Percentiles rank a stretch among this genome's conserved stretches.
Evolutionary conservation across 2,329 filamentous ascomycete genomes (phyloP).

Genomic region (Xylaria sp.): DNA sequence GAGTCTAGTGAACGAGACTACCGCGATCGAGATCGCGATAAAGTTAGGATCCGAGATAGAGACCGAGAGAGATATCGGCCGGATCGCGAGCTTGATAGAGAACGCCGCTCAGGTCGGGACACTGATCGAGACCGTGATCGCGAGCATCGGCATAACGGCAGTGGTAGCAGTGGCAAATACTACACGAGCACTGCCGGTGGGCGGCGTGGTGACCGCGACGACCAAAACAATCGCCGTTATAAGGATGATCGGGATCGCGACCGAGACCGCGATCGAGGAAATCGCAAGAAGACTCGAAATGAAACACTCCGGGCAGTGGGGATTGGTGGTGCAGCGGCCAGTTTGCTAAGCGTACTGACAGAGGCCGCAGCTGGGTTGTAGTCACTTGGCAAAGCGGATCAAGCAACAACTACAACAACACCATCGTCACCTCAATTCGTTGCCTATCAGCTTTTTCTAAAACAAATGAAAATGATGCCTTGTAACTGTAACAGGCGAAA

Average conservation of each 20-base stretch:
- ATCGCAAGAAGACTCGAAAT: conserved; percentile 54
- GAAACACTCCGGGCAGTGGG: conserved; percentile 68
- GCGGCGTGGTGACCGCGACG: conserved; percentile 43
- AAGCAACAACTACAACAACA: not conserved
- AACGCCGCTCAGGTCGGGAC: conserved; percentile 54
- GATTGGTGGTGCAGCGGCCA: conserved; percentile 70
- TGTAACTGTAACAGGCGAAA: not conserved
- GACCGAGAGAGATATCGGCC: conserved; percentile 34
- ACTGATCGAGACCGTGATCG: conserved; percentile 50
- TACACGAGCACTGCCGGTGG: conserved; percentile 24
- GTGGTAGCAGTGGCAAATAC: conserved; percentile 26
- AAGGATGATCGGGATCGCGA: conserved; percentile 53
- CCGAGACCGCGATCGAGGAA: conserved; percentile 44
- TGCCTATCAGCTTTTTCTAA: too few relatives aligned
- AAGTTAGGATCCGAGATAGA: conserved; percentile 36
- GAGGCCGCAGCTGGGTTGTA: conserved; percentile 61
- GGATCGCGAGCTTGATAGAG: conserved; percentile 31
- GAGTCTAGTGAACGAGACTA: conserved; percentile 24
- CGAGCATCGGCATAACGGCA: conserved; percentile 21
- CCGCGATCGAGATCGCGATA: conserved; percentile 35
- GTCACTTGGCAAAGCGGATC: not conserved
- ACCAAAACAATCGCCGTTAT: conserved; percentile 47
- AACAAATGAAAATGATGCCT: not conserved
- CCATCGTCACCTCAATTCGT: not conserved
- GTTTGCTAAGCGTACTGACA: conserved; percentile 66